Percentiles rank a stretch among this genome's conserved stretches.
Conservation (phyloP, 768 basidiomycete genomes). For the Boletus bicolor region DNA sequence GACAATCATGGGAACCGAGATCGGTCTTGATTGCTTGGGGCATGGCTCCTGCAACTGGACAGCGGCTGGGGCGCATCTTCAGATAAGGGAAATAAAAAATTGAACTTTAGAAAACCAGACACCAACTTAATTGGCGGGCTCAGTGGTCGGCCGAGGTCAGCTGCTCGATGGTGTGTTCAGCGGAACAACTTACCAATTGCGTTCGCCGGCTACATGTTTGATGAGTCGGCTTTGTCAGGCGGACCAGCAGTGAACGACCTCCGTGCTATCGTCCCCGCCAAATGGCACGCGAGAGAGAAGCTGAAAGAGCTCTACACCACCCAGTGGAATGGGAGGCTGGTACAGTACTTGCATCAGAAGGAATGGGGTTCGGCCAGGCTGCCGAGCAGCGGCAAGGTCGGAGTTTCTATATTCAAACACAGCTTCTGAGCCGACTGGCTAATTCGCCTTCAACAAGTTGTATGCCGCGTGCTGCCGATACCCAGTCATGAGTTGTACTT, state of each 20-base stretch:
- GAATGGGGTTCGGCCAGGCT: not conserved
- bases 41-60: too few species aligned
- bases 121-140: not conserved
- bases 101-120: not conserved
- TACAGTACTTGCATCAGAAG: too few species aligned
- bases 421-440: not conserved
- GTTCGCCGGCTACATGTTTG: not conserved
- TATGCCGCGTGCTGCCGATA: not conserved
- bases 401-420: not conserved
- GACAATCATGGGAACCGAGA: not conserved
- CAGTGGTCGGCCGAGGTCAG: not conserved
- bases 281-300: not conserved
- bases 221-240: not conserved
- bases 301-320: not conserved
- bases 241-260: not conserved
- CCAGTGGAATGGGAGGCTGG: too few species aligned
- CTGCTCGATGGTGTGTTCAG: not conserved
- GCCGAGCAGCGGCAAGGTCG: not conserved
- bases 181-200: too few species aligned
- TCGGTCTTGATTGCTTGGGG: too few species aligned
- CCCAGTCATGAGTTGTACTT: too few species aligned
- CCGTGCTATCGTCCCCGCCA: too few species aligned
- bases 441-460: too few species aligned
- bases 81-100: too few species aligned
- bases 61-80: too few species aligned